Conservation (phyloP, 192 early-diverging fungal genomes). For the Mortierella antarctica region DNA sequence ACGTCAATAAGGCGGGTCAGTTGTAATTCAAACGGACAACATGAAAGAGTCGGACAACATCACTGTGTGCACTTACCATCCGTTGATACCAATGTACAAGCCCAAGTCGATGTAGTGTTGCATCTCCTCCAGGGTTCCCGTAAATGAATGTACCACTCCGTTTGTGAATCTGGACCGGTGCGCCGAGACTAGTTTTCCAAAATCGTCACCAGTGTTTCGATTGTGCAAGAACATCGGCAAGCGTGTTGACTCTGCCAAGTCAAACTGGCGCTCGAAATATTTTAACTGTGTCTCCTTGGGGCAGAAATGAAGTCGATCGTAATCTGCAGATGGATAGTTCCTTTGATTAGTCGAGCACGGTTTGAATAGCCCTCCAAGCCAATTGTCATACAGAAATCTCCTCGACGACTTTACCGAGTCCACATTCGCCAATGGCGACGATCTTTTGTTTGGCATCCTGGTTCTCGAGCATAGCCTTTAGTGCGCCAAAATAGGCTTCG, state of each 20-base stretch:
- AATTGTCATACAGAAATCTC: no score
- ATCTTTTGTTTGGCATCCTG: conserved; percentile 63
- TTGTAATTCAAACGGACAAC: background rate
- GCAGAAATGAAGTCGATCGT: conserved; percentile 91
- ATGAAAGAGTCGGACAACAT: background rate
- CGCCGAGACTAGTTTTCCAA: conserved; percentile 69
- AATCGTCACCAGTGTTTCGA: conserved; percentile 83
- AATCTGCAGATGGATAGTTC: conserved; percentile 66
- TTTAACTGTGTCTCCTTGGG: conserved; percentile 76
- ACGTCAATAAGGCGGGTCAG: no score
- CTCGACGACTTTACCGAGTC: conserved; percentile 64
- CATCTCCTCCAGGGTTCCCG: conserved; percentile 76
- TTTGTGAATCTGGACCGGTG: conserved; percentile 70
- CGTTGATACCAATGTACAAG: conserved; percentile 95
- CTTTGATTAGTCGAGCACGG: background rate
- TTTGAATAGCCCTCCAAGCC: no score
- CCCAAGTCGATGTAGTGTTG: conserved; percentile 71
- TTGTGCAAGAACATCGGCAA: conserved; percentile 95
- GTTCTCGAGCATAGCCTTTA: conserved; percentile 58
- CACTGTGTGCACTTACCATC: conserved; percentile 64
- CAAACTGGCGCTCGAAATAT: conserved; percentile 86
- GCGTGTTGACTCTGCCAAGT: conserved; percentile 75
- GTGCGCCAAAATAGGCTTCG: conserved; percentile 67
- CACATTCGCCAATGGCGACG: conserved; percentile 96
- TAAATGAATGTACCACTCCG: conserved; percentile 94